phyloP scores from a whole-genome alignment of 2,329 filamentous ascomycete species.

The Calonectria multiphialidica region DNA sequence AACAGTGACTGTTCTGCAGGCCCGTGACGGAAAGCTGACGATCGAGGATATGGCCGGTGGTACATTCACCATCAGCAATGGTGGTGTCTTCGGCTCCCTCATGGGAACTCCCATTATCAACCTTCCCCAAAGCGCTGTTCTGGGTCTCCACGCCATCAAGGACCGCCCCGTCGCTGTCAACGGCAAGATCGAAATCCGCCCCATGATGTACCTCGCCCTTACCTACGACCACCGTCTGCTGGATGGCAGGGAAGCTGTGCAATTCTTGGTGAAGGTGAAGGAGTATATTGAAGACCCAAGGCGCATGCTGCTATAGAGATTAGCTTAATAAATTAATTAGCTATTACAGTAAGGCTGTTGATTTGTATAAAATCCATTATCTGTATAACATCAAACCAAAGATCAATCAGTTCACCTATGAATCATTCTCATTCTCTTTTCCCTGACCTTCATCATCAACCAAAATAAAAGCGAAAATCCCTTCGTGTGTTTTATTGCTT shows the following conservation, averaged over 20 bases:
- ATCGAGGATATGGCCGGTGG: constrained; percentile 99
- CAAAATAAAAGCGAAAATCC: too few species aligned
- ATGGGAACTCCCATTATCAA: constrained; percentile 99
- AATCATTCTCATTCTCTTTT: too few species aligned
- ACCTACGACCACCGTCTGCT: constrained; percentile 98
- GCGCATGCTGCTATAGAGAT: constrained; percentile 80
- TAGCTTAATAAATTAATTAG: too few species aligned
- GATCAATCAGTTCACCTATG: too few species aligned
- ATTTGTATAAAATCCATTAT: too few species aligned
- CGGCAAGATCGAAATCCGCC: constrained; percentile 93
- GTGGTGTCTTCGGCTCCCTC: constrained; percentile 95
- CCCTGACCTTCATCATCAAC: too few species aligned
- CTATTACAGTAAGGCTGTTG: too few species aligned
- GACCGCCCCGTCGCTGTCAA: constrained; percentile 90
- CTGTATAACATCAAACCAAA: too few species aligned
- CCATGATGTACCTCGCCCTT: constrained; percentile 99
- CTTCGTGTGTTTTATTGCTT: too few species aligned
- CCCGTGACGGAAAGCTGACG: constrained; percentile 94
- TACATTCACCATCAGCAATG: constrained; percentile 98
- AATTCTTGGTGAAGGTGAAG: constrained; percentile 97
- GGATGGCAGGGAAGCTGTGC: constrained; percentile 94
- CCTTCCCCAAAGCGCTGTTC: constrained; percentile 89
- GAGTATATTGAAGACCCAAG: constrained; percentile 96
- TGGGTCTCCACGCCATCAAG: constrained; percentile 97
- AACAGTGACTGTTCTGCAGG: constrained; percentile 55